phyloP scores from a whole-genome alignment of 169 alveolate species.

The Plasmodium reichenowi region DNA sequence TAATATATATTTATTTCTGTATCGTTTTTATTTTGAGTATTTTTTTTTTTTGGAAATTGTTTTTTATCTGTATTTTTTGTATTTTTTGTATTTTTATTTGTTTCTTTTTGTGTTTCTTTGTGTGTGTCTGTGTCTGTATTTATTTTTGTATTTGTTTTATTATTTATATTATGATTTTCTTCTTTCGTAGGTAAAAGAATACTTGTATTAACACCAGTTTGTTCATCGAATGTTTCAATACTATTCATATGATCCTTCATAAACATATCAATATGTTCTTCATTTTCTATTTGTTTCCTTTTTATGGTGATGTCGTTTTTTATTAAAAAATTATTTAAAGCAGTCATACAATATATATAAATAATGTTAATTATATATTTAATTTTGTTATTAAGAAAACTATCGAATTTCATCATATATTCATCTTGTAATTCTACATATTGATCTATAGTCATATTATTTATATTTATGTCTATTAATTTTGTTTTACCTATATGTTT shows the following conservation, averaged over 20 bases:
- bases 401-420: slow-evolving; percentile 11
- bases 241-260: no score
- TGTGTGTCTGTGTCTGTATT: not conserved
- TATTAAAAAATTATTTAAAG: slow-evolving; percentile 16
- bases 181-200: not conserved
- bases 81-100: not conserved
- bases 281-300: not conserved
- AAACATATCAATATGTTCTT: not conserved
- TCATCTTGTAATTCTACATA: slow-evolving; percentile 33
- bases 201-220: no score
- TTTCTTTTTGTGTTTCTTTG: not conserved
- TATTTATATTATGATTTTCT: not conserved
- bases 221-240: no score
- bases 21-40: not conserved
- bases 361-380: slow-evolving; percentile 22
- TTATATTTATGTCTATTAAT: slow-evolving; percentile 35
- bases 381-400: slow-evolving; percentile 17
- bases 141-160: not conserved
- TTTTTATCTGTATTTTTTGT: not conserved
- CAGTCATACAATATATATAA: slow-evolving; percentile 26
- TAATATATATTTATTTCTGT: slow-evolving; percentile 27
- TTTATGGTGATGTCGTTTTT: slow-evolving; percentile 5
- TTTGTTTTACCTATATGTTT: slow-evolving; percentile 9
- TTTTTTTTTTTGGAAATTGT: not conserved
- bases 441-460: slow-evolving; percentile 39